Conservation (phyloP, 169 alveolate species). For the Plasmodium blacklocki region DNA sequence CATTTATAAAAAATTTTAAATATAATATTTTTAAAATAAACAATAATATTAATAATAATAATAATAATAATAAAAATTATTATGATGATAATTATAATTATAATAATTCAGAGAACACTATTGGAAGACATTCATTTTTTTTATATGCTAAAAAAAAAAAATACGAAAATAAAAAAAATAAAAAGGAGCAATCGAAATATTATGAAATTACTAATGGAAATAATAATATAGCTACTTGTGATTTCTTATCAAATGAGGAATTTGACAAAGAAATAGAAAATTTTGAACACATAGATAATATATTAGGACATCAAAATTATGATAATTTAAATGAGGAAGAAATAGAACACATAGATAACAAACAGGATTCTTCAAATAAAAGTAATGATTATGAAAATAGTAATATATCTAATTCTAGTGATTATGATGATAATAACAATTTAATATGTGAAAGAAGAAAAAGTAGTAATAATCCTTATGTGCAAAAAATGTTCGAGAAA, state of each 20-base stretch:
- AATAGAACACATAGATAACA: background rate
- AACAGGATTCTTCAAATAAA: background rate
- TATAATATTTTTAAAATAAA: background rate
- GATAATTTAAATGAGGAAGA: background rate
- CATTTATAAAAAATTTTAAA: background rate
- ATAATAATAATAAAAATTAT: background rate
- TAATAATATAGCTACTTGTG: background rate
- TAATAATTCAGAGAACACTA: too few species aligned
- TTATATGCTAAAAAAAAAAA: background rate
- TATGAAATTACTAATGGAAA: too few species aligned
- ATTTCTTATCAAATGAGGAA: background rate
- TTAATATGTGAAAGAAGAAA: background rate
- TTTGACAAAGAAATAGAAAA: background rate
- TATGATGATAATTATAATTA: too few species aligned
- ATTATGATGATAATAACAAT: background rate
- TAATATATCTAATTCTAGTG: background rate
- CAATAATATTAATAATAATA: background rate
- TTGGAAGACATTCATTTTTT: background rate
- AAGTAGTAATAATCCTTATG: slow-evolving; percentile 12
- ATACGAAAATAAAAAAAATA: background rate
- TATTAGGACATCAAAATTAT: too few species aligned
- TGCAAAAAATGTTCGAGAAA: slow-evolving; percentile 56
- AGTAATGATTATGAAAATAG: background rate
- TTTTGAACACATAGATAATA: background rate
- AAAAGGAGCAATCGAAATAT: background rate